Conservation (phyloP, 2,329 filamentous ascomycete genomes). For the Rugonectria rugulosa region DNA sequence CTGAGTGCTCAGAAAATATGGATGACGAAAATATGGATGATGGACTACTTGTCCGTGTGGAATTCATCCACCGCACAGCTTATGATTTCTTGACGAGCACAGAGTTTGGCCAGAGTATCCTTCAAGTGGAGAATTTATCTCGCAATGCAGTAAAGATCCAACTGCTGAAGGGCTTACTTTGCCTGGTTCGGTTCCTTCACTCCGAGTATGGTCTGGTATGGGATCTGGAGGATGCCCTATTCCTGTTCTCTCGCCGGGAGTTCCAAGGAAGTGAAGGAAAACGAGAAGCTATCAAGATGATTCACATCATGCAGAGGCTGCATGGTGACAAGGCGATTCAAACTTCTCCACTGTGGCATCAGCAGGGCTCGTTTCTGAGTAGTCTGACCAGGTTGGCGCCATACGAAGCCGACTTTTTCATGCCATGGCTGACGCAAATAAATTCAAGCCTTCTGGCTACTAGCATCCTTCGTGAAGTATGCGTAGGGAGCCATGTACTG, state of each 20-base stretch:
- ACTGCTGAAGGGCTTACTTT: slow-evolving; percentile 2
- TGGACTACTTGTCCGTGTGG: too few species aligned
- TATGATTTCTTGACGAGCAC: slow-evolving; percentile 3
- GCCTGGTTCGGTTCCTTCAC: background rate
- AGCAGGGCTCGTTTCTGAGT: background rate
- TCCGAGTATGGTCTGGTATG: background rate
- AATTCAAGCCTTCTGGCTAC: background rate
- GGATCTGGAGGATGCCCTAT: background rate
- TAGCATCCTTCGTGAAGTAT: slow-evolving; percentile 5
- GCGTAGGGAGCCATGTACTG: background rate
- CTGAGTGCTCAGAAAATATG: background rate
- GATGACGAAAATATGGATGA: too few species aligned
- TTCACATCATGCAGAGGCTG: background rate
- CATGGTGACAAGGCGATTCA: background rate
- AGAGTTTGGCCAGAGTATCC: background rate
- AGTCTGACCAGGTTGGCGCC: background rate
- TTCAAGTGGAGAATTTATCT: background rate
- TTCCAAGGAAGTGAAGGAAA: background rate
- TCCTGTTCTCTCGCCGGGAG: background rate
- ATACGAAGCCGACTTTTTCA: slow-evolving; percentile 18
- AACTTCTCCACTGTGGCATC: background rate
- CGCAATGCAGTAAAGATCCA: background rate
- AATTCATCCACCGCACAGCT: background rate
- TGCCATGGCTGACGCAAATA: background rate
- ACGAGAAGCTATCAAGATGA: background rate